Percentiles rank a stretch among this genome's conserved stretches.
Conservation (phyloP, 768 basidiomycete genomes). For the Amanita exitialis region DNA sequence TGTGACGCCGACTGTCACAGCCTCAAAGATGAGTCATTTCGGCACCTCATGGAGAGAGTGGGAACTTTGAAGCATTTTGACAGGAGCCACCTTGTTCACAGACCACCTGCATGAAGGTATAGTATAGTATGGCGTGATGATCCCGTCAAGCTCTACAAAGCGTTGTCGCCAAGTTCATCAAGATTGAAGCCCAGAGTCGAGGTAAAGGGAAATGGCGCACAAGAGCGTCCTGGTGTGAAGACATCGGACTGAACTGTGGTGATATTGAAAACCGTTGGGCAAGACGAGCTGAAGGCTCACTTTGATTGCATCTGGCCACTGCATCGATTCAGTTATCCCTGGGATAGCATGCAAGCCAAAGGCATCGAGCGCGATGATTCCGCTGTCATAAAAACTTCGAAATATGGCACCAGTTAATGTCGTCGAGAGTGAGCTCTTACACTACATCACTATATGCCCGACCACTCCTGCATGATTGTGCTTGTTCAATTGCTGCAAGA, state of each 20-base stretch:
- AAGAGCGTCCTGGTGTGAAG: neutral
- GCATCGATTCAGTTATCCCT: neutral
- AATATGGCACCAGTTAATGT: neutral
- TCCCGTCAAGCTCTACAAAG: neutral
- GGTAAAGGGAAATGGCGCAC: neutral
- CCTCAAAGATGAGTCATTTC: neutral
- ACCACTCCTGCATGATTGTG: neutral
- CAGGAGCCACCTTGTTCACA: conserved; percentile 2
- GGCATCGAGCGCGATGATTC: neutral
- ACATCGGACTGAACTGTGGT: neutral
- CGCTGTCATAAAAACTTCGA: neutral
- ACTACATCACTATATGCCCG: neutral
- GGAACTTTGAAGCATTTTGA: neutral
- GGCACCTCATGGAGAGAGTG: neutral
- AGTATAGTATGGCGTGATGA: conserved; percentile 2
- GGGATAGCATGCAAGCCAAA: neutral
- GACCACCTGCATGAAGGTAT: neutral
- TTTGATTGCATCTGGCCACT: neutral
- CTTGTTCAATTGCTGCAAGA: neutral
- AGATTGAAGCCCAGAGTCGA: neutral
- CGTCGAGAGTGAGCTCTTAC: neutral
- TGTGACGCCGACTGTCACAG: neutral
- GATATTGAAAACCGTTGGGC: neutral
- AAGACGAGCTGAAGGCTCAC: conserved; percentile 1
- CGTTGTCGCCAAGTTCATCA: neutral